phyloP scores from a whole-genome alignment of 2,329 filamentous ascomycete species.

The Elsinoe australis region DNA sequence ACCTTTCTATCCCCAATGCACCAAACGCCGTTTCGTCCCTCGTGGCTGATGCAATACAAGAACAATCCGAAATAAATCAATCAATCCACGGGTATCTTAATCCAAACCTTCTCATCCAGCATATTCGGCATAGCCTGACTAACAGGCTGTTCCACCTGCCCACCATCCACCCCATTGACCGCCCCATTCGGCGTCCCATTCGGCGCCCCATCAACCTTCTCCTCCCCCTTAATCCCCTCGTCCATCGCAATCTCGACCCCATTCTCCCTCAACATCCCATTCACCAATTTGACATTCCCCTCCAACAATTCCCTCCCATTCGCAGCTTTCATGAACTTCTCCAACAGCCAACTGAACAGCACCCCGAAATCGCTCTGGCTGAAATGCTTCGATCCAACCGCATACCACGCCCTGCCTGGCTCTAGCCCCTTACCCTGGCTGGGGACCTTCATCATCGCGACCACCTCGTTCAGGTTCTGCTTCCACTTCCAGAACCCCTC shows the following conservation, averaged over 20 bases:
- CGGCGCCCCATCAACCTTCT: background rate
- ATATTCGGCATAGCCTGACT: constrained; percentile 1
- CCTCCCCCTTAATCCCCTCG: background rate
- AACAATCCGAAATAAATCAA: too few relatives aligned
- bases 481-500: constrained; percentile 73
- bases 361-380: constrained; percentile 78
- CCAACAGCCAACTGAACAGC: constrained; percentile 62
- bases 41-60: too few relatives aligned
- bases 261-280: constrained; percentile 57
- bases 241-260: constrained; percentile 34
- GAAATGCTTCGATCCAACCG: constrained; percentile 63
- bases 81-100: background rate
- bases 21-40: too few relatives aligned
- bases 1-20: too few relatives aligned
- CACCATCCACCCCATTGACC: background rate
- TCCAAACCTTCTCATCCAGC: constrained; percentile 11
- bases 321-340: constrained; percentile 48
- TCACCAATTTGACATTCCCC: constrained; percentile 71
- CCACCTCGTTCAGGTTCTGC: constrained; percentile 62
- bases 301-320: constrained; percentile 71
- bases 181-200: background rate
- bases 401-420: constrained; percentile 63
- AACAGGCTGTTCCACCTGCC: constrained; percentile 9
- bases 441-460: constrained; percentile 47
- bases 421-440: constrained; percentile 19